These are phyloP conservation scores for Colletotrichum noveboracense DNA, from an alignment of 2,329 filamentous ascomycete genomes.

Conservation along the genomic window DNA sequence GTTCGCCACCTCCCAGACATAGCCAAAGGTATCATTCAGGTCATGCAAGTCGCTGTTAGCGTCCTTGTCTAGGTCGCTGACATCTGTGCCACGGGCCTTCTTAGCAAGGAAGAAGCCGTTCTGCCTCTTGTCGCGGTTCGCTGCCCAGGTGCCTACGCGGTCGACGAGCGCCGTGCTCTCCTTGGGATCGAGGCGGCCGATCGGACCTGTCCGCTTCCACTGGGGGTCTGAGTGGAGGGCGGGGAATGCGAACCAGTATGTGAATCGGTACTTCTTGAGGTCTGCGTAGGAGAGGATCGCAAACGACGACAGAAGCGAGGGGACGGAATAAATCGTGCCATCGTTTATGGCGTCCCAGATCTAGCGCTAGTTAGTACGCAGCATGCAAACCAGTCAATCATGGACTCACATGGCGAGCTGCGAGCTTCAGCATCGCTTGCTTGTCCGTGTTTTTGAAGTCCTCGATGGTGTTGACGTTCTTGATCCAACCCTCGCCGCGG, in stretches of 20 bases:
- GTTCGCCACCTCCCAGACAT: constrained; percentile 78
- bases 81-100: constrained; percentile 54
- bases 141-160: constrained; percentile 85
- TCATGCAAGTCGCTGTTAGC: constrained; percentile 22
- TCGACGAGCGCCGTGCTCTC: constrained; percentile 85
- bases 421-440: constrained; percentile 74
- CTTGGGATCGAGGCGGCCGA: constrained; percentile 61
- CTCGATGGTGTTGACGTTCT: constrained; percentile 95
- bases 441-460: constrained; percentile 90
- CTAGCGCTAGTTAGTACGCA: constrained; percentile 43
- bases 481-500: constrained; percentile 91
- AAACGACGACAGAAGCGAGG: constrained; percentile 89
- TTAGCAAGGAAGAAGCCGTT: constrained; percentile 97
- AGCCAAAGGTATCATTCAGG: constrained; percentile 42
- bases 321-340: constrained; percentile 93
- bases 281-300: constrained; percentile 91
- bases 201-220: constrained; percentile 71
- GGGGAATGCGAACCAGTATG: constrained; percentile 98
- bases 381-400: not conserved
- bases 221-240: constrained; percentile 86
- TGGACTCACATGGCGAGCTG: constrained; percentile 74
- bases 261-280: constrained; percentile 95
- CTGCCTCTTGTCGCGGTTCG: constrained; percentile 78
- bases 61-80: constrained; percentile 20
- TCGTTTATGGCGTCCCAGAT: constrained; percentile 98